Evolutionary conservation across 1,284 basidiomycete genomes (phyloP).

Genomic region (Melampsora larici-populina): DNA sequence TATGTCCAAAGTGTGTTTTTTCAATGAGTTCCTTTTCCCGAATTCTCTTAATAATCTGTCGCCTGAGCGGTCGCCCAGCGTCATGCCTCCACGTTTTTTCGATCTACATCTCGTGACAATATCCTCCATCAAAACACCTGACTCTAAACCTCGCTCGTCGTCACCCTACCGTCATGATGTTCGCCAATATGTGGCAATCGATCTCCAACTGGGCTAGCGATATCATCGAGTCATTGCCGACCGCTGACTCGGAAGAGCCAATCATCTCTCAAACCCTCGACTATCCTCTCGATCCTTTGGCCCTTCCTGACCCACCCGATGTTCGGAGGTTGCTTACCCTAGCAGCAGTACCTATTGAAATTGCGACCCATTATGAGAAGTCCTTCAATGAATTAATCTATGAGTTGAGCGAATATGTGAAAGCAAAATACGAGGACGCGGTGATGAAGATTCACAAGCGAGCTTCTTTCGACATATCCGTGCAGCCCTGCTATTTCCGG

Average conservation of each 20-base stretch:
- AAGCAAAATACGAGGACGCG: neutral
- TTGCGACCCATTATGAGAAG: neutral
- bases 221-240: neutral
- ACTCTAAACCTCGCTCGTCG: neutral
- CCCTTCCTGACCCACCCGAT: neutral
- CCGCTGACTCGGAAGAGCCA: neutral
- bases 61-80: too few relatives aligned
- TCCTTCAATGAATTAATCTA: neutral
- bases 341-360: neutral
- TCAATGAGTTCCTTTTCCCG: too few relatives aligned
- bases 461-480: neutral
- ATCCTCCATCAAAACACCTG: neutral
- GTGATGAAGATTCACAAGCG: neutral
- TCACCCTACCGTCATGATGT: neutral
- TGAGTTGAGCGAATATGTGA: neutral
- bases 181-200: neutral
- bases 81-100: neutral
- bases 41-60: too few relatives aligned
- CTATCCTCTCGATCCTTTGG: neutral
- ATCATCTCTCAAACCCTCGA: neutral
- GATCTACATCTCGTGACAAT: neutral
- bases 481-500: neutral
- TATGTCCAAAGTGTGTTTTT: too few relatives aligned
- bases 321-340: neutral
- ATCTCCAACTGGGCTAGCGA: neutral